Percentiles rank a stretch among this genome's conserved stretches.
Evolutionary conservation across 108 stramenopile species (phyloP).

Genomic region (Fragilaria crotonensis): DNA sequence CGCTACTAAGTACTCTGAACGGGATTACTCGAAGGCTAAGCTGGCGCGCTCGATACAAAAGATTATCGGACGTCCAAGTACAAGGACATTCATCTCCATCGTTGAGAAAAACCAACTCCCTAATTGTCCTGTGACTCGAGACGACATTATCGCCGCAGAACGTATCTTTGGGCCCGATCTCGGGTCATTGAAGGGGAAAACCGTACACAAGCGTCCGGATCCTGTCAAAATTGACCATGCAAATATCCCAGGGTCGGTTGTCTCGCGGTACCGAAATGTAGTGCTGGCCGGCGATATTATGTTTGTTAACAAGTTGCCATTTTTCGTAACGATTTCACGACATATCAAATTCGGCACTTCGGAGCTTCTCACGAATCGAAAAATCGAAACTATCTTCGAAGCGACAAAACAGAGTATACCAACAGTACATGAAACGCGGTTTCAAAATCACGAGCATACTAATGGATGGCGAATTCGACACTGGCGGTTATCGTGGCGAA

Average conservation of each 20-base stretch:
- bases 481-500: background rate
- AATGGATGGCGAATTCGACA: constrained; percentile 1
- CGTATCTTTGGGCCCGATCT: background rate
- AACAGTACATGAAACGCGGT: background rate
- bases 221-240: background rate
- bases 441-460: background rate
- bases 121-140: constrained; percentile 14
- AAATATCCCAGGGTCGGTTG: constrained; percentile 17
- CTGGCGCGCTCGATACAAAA: background rate
- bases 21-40: constrained; percentile 3
- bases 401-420: background rate
- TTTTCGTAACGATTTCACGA: constrained; percentile 21
- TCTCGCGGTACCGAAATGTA: constrained; percentile 7
- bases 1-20: background rate
- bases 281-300: constrained; percentile 30
- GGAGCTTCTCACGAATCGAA: background rate
- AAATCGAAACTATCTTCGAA: background rate
- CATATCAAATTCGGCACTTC: constrained; percentile 7
- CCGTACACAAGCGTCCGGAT: background rate
- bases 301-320: constrained; percentile 31
- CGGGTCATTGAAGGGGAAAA: constrained; percentile 1
- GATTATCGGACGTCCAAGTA: constrained; percentile 1
- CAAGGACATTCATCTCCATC: constrained; percentile 4
- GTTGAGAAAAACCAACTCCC: constrained; percentile 20
- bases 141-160: constrained; percentile 1